phyloP scores from a whole-genome alignment of 2,329 filamentous ascomycete species.

The Diaporthe humulicola region DNA sequence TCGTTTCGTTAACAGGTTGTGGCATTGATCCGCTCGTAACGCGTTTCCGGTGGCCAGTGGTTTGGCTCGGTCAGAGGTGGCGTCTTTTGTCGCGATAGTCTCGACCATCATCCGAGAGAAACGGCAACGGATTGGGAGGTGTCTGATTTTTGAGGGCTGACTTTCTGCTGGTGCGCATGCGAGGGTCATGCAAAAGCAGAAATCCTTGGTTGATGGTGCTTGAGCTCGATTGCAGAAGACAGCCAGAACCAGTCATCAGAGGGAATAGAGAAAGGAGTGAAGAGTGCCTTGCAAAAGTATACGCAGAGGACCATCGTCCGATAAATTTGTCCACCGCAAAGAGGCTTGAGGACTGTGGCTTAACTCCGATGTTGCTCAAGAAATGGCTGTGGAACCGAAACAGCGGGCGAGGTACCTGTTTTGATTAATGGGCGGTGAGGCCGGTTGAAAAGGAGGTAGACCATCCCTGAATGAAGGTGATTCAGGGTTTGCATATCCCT shows the following conservation, averaged over 20 bases:
- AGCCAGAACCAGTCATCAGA: neutral
- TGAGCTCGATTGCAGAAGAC: neutral
- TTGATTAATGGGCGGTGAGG: conserved; percentile 20
- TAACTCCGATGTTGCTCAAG: conserved; percentile 1
- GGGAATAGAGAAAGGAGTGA: neutral
- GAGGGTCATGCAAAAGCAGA: neutral
- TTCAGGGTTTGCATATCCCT: neutral
- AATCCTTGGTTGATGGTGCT: no score
- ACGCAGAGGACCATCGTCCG: neutral
- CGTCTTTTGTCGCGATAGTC: neutral
- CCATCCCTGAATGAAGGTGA: neutral
- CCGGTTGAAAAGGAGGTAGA: neutral
- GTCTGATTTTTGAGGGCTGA: neutral
- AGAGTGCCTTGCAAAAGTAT: neutral
- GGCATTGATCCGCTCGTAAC: neutral
- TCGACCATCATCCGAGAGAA: neutral
- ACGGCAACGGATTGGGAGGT: neutral
- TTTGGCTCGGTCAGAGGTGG: neutral
- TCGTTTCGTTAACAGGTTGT: no score
- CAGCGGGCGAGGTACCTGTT: neutral
- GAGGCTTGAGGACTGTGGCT: neutral
- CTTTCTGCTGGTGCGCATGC: neutral
- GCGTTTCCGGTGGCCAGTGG: neutral
- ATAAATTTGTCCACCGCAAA: neutral
- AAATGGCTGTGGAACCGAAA: conserved; percentile 14